phyloP scores from a whole-genome alignment of 1,284 basidiomycete genomes.

The Sporisorium reilianum region DNA sequence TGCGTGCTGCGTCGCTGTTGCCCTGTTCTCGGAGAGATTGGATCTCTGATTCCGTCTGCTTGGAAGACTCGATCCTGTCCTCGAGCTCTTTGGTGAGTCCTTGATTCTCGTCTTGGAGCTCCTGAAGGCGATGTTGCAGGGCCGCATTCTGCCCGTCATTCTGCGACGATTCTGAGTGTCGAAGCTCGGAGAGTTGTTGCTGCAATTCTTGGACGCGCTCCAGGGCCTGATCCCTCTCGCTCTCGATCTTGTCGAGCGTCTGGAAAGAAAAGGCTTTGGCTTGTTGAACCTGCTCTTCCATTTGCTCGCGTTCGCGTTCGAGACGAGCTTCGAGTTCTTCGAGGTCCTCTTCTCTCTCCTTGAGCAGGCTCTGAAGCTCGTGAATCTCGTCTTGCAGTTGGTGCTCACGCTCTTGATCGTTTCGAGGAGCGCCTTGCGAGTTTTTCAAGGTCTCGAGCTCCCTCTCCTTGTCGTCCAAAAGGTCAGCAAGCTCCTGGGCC shows the following conservation, averaged over 20 bases:
- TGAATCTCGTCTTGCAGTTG: slow-evolving; percentile 29
- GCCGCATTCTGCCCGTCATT: slow-evolving; percentile 3
- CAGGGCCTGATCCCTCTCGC: slow-evolving; percentile 41
- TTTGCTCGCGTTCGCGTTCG: slow-evolving; percentile 37
- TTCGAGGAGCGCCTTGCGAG: not conserved
- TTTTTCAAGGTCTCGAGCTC: slow-evolving; percentile 27
- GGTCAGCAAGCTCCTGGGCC: slow-evolving; percentile 48
- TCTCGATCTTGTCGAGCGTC: slow-evolving; percentile 48
- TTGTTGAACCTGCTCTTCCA: slow-evolving; percentile 53
- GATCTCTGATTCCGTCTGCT: slow-evolving; percentile 7
- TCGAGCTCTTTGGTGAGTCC: slow-evolving; percentile 15
- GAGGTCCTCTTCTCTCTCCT: slow-evolving; percentile 43
- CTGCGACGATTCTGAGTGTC: not conserved
- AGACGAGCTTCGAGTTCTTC: slow-evolving; percentile 37
- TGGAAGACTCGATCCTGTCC: slow-evolving; percentile 1
- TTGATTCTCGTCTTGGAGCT: slow-evolving; percentile 23
- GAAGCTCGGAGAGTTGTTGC: slow-evolving; percentile 12
- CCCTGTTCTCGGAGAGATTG: slow-evolving; percentile 28
- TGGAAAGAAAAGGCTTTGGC: slow-evolving; percentile 51
- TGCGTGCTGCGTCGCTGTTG: slow-evolving; percentile 25
- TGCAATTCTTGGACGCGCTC: slow-evolving; percentile 26
- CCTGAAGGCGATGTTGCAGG: slow-evolving; percentile 16
- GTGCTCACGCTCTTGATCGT: slow-evolving; percentile 10
- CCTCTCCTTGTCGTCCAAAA: slow-evolving; percentile 45
- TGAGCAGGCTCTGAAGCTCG: slow-evolving; percentile 39